These are phyloP conservation scores for Thielaviopsis ethacetica DNA, from an alignment of 2,329 filamentous ascomycete species.

Conservation along the genomic window DNA sequence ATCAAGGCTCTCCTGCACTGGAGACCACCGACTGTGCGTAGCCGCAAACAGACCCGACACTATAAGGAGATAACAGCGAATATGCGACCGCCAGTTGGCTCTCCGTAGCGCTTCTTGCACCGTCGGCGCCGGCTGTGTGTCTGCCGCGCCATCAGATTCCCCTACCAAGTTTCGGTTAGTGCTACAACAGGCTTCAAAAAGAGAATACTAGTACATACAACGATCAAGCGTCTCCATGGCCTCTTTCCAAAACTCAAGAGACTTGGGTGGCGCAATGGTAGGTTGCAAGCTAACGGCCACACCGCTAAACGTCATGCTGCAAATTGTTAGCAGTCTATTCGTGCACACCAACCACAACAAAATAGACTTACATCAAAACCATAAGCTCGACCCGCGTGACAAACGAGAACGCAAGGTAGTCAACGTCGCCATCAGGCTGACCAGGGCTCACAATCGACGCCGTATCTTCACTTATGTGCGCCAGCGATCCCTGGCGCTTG, in stretches of 20 bases:
- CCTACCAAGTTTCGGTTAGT: conserved; percentile 7
- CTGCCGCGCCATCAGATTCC: conserved; percentile 12
- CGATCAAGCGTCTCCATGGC: conserved; percentile 30
- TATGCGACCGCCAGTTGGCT: conserved; percentile 45
- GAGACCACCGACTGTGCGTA: conserved; percentile 52
- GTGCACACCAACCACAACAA: too few species aligned
- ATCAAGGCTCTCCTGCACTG: conserved; percentile 40
- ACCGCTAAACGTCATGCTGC: conserved; percentile 38
- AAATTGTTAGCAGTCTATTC: background rate
- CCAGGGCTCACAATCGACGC: conserved; percentile 35
- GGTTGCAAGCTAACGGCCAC: conserved; percentile 28
- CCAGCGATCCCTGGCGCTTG: conserved; percentile 21
- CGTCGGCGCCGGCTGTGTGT: conserved; percentile 11
- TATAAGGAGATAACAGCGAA: conserved; percentile 55
- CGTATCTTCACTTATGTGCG: conserved; percentile 41
- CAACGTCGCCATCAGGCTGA: conserved; percentile 25
- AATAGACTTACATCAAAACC: conserved; percentile 34
- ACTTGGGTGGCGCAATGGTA: conserved; percentile 19
- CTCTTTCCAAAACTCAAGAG: conserved; percentile 26
- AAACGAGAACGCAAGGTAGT: conserved; percentile 43
- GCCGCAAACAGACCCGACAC: conserved; percentile 54
- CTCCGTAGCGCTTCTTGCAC: conserved; percentile 40
- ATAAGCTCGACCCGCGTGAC: conserved; percentile 43
- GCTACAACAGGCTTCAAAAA: conserved; percentile 11
- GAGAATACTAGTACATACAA: conserved; percentile 20